Evolutionary conservation across 2,329 filamentous ascomycete species (phyloP), one percentile per base, ranked within the genome.

Genomic region (Trichoderma sp.): DNA sequence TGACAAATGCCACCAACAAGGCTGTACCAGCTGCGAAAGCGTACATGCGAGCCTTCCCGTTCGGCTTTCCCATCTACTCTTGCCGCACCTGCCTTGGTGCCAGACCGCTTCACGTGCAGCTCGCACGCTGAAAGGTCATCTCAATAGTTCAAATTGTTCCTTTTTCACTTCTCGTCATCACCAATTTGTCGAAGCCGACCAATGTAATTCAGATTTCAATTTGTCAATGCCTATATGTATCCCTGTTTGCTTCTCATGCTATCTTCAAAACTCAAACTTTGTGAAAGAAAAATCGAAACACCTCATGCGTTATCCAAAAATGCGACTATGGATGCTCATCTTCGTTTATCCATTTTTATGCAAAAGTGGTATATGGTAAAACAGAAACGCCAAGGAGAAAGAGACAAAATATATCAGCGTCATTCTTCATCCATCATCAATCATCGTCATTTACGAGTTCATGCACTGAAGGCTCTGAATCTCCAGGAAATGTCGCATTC

Each of bases 381-480:
- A 60, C 24, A 43, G 57, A 68, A 49, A 35, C 47, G 56, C 37
- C 24, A n/a, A 29, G 35, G 40, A 37, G 21, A 60, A 60, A 31
- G 19, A 21, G 29, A 33, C 24, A 31, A 58, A 62, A 59, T n/a
- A 27, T 35, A 58, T 49, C n/a, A 47, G 29, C 43, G 27, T 3
- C 53, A 33, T 21, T 40, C 52, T 59, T 59, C 33, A 31, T 14
- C 24, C 35, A 37, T 66, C 52, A 56, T 69, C 61, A 49, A 24
- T 5, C 1, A 49, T 49, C 47, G 11, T 49, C 40, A 43, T 43
- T 43, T 43, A n/a, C 40, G 7, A 43, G 24, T 2, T 49, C 47
- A 57, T 74, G 69, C 72, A 76, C 59, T 73, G 68, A 65, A 72
- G 72, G 49, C 72, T 71, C 73, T 72, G 75, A 58, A 14, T 66